Evolutionary conservation across 169 alveolate genomes (phyloP).

Genomic region (Babesia divergens): DNA sequence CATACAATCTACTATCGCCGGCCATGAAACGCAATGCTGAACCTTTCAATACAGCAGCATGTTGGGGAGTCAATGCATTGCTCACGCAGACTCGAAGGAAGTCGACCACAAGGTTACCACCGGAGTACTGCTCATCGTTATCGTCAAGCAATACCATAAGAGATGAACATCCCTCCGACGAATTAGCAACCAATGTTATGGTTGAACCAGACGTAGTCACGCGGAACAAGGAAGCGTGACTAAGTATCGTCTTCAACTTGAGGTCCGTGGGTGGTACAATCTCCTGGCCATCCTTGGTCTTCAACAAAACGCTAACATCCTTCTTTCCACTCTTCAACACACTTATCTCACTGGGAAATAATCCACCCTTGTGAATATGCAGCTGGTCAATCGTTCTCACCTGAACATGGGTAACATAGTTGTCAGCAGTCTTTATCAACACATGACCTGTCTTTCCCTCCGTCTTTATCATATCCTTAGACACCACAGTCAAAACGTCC

Average conservation of each 20-base stretch:
- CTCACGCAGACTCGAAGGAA: conserved; percentile 8
- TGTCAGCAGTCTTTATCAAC: conserved; percentile 17
- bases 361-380: not conserved
- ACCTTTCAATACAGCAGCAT: conserved; percentile 4
- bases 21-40: conserved; percentile 25
- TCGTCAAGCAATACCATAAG: conserved; percentile 15
- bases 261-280: conserved; percentile 25
- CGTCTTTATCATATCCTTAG: conserved; percentile 10
- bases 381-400: conserved; percentile 4
- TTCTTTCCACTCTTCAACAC: conserved; percentile 39
- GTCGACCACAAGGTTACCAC: conserved; percentile 6
- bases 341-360: not conserved
- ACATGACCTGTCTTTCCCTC: conserved; percentile 33
- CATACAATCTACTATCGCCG: not conserved
- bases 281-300: conserved; percentile 9
- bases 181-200: conserved; percentile 1
- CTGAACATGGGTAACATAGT: conserved; percentile 26
- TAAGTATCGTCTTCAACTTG: conserved; percentile 7
- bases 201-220: conserved; percentile 6
- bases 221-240: conserved; percentile 20
- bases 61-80: conserved; percentile 43
- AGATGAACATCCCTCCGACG: conserved; percentile 20
- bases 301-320: conserved; percentile 2
- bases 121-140: conserved; percentile 23
- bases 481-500: not conserved